Evolutionary conservation across 306 rosid species (phyloP), one percentile per base, ranked within the genome.

Genomic region (Prunus mume): DNA sequence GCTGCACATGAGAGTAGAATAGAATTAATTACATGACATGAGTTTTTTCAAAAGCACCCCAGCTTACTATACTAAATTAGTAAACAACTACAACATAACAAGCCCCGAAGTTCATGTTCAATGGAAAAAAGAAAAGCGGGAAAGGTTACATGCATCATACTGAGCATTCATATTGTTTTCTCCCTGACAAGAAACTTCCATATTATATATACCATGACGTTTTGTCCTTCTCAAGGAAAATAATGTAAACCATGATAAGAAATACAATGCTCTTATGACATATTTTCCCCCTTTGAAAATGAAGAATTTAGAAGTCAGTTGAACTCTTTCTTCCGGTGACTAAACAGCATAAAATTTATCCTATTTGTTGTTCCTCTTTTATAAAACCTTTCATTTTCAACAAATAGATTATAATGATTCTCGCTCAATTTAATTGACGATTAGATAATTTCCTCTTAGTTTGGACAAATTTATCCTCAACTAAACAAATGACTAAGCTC

Each of bases 1-100:
- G 85, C 98, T 92, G 93, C 88, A 85, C 14, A 61, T 27, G 60
- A 49, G 71, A 27, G 28, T 51, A 80, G 80, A 75, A 28, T 45
- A 57, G 14, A 41, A 58, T 75, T 47, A 83, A 46, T 68, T 51
- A 52, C 12, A 46, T 32, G 27, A 34, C 70, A 38, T 19, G 52
- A 66, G 20, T 66, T 10, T 0, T 14, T 24, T 54, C 50, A n/a
- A 55, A 56, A 22, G n/a, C 38, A 41, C 14, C 65, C 25, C 2
- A 0, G 13, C 50, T 32, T 25, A n/a, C 67, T 15, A 6, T 18
- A 17, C 57, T 17, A 18, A 52, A 52, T 18, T 52, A 56, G 14
- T 14, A 68, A 20, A n/a, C 41, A 55, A 22, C 66, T 1, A 43
- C 41, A 22, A 34, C 61, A 71, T 34, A 54, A 71, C 1, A 32